phyloP scores from a whole-genome alignment of 257 asterid genomes.

The Solanum pinnatisectum region DNA sequence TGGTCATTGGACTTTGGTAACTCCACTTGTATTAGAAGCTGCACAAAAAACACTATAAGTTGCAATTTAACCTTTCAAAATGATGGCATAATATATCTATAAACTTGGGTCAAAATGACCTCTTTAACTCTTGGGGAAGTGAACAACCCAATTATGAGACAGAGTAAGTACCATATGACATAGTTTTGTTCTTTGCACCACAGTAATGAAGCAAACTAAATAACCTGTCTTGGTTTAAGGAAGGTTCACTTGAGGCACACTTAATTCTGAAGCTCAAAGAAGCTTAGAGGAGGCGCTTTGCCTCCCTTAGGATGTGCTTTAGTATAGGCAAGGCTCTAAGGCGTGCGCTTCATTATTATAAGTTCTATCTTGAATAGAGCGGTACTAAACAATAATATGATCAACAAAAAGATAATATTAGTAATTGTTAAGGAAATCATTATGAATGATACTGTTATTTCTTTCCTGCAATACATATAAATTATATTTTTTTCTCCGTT shows the following conservation, averaged over 20 bases:
- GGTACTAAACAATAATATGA: neutral
- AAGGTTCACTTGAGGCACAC: neutral
- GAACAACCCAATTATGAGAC: neutral
- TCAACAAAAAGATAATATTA: neutral
- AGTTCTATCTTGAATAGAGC: neutral
- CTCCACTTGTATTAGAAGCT: neutral
- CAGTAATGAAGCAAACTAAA: neutral
- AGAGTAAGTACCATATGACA: neutral
- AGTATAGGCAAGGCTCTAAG: neutral
- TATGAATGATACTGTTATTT: neutral
- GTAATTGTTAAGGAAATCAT: neutral
- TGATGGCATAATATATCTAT: neutral
- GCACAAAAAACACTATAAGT: neutral
- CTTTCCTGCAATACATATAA: neutral
- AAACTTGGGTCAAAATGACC: neutral
- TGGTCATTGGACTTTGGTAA: neutral
- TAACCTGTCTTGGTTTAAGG: neutral
- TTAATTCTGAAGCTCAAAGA: neutral
- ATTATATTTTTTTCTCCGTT: neutral
- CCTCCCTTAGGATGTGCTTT: neutral
- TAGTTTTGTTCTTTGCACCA: neutral
- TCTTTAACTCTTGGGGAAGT: neutral
- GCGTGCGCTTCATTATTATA: neutral
- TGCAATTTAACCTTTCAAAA: neutral
- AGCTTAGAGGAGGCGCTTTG: neutral